Percentiles rank a stretch among this genome's conserved stretches.
Conservation (phyloP, 2,329 filamentous ascomycete species). For the Stromatinia cepivora region DNA sequence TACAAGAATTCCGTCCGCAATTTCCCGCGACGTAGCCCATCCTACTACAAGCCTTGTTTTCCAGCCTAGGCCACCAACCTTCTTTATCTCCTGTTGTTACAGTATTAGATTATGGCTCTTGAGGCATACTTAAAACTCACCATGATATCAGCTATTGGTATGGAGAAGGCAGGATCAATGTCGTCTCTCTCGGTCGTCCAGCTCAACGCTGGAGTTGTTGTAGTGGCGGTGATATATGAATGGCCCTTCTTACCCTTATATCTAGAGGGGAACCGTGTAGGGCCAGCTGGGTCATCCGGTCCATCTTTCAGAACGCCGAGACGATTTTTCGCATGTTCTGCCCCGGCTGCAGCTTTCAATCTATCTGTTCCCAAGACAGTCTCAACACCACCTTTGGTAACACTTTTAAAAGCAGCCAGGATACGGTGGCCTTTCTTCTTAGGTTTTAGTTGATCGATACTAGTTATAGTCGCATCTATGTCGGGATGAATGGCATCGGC, state of each 20-base stretch:
- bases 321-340: conserved; percentile 64
- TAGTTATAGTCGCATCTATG: conserved; percentile 39
- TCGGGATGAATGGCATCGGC: conserved; percentile 45
- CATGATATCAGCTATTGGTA: conserved; percentile 68
- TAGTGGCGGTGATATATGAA: conserved; percentile 66
- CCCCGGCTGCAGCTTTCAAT: conserved; percentile 59
- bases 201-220: conserved; percentile 65
- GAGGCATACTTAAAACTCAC: conserved; percentile 18
- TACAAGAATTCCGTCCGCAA: conserved; percentile 66
- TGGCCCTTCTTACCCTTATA: conserved; percentile 71
- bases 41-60: conserved; percentile 81
- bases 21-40: conserved; percentile 71
- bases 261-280: conserved; percentile 73
- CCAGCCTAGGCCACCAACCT: conserved; percentile 80
- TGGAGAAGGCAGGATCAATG: conserved; percentile 64
- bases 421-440: conserved; percentile 38
- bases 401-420: conserved; percentile 64
- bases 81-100: conserved; percentile 60
- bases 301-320: conserved; percentile 63
- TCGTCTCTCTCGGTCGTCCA: conserved; percentile 48
- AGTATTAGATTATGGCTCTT: background rate
- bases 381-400: conserved; percentile 64
- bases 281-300: conserved; percentile 56
- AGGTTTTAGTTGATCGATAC: conserved; percentile 24
- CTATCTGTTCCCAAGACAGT: conserved; percentile 71